Evolutionary conservation across 2,329 filamentous ascomycete genomes (phyloP).

Genomic region (Arthroderma sp.): DNA sequence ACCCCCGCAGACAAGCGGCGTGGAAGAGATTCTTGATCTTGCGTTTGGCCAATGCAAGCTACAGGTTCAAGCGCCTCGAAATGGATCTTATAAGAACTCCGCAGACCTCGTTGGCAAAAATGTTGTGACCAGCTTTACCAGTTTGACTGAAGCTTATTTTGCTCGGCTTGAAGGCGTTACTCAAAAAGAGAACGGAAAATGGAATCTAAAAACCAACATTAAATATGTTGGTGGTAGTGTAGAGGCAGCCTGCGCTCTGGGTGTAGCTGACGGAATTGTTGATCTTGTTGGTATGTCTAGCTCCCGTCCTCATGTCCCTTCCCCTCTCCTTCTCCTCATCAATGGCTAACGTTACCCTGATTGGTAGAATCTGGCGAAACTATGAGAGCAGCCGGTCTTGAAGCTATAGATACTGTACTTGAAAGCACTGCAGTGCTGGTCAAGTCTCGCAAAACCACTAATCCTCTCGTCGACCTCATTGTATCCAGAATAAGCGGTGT

Average conservation of each 20-base stretch:
- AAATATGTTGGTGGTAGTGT: slow-evolving; percentile 94
- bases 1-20: slow-evolving; percentile 38
- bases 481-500: slow-evolving; percentile 79
- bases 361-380: slow-evolving; percentile 83
- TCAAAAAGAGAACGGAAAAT: slow-evolving; percentile 21
- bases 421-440: slow-evolving; percentile 80
- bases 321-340: not conserved
- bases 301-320: not conserved
- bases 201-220: slow-evolving; percentile 68
- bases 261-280: slow-evolving; percentile 92
- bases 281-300: slow-evolving; percentile 73
- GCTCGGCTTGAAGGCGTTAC: slow-evolving; percentile 51
- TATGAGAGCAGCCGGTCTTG: slow-evolving; percentile 89
- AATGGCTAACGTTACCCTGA: not conserved
- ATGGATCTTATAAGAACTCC: slow-evolving; percentile 56
- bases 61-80: slow-evolving; percentile 91
- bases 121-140: slow-evolving; percentile 89
- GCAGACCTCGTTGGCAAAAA: slow-evolving; percentile 81
- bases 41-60: slow-evolving; percentile 84
- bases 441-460: slow-evolving; percentile 72
- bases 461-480: slow-evolving; percentile 73
- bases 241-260: slow-evolving; percentile 88
- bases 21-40: slow-evolving; percentile 79
- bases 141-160: slow-evolving; percentile 74
- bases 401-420: slow-evolving; percentile 86